Evolutionary conservation across 1,139 yeast species (phyloP), one percentile per base, ranked within the genome.

Genomic region (Maudiozyma humilis): DNA sequence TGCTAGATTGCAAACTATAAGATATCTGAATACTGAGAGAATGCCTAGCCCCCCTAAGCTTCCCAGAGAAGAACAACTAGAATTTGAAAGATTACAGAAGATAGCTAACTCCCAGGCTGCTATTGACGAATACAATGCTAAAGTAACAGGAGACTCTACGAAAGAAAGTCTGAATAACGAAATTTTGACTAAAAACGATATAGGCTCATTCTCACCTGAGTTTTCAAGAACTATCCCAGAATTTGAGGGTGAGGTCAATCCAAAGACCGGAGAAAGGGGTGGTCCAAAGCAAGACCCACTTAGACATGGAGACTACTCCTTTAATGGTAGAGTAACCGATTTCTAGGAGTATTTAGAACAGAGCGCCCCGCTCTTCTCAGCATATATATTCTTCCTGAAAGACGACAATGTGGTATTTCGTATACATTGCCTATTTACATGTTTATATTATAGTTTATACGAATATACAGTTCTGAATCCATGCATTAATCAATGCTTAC

Each of bases 221-320:
- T 78, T 72, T 52, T 73, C 81, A 62, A 79, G 82, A 63, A 82
- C 88, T 3, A 81, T 87, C 44, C 95, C 96, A 0, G 99, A 93
- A 56, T 91, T 91, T 59, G 96, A 89, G 64, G 99, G 99, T 1
- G 91, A 89, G 48, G 79, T 75, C 31, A 91, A 91, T 59, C 99
- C 99, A 0, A 73, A 72, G 47, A 89, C 97, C 1, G 98, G 98
- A 1, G 99, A 93, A 65, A 71, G 82, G 29, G 96, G 96, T 35
- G 99, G 98, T 0, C 99, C 99, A n/a, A 93, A 93, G 59, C 97
- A 91, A 63, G 97, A 93, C 58, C 99, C 99, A 0, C 71, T 87
- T 53, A 78, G 80, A 55, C 95, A 87, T 59, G 91, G 89, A 36
- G 99, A 93, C 56, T 93, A 95, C 78, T 80, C 96, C 3, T 93